These are phyloP conservation scores for Lasiodiplodia hormozganensis DNA, from an alignment of 2,329 filamentous ascomycete genomes.

Conservation along the genomic window DNA sequence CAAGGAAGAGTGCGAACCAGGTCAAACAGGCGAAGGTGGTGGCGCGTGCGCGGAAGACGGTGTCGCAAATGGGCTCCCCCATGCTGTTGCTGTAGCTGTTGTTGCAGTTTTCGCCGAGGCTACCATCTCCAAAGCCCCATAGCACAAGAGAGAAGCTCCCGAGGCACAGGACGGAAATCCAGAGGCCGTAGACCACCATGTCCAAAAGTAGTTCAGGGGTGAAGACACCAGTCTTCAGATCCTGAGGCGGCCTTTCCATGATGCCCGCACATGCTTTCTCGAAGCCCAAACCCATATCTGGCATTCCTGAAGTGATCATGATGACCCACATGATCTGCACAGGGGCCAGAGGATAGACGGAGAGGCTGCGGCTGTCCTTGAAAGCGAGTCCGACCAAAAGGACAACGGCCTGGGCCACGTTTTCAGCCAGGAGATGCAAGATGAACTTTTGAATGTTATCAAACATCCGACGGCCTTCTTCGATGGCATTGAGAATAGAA, in stretches of 20 bases:
- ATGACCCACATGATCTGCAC: constrained; percentile 94
- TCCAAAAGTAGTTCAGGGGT: constrained; percentile 76
- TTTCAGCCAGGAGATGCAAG: constrained; percentile 78
- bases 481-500: constrained; percentile 50
- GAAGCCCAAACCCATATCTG: constrained; percentile 85
- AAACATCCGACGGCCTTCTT: constrained; percentile 51
- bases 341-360: constrained; percentile 84
- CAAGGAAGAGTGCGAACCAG: constrained; percentile 53
- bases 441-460: constrained; percentile 65
- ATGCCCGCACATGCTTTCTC: constrained; percentile 75
- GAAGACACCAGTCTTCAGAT: constrained; percentile 72
- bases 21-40: constrained; percentile 55
- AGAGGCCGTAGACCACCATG: constrained; percentile 80
- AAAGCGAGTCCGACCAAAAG: constrained; percentile 83
- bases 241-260: constrained; percentile 80
- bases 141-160: constrained; percentile 69
- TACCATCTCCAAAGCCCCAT: constrained; percentile 66
- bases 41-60: constrained; percentile 62
- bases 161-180: constrained; percentile 76
- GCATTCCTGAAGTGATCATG: constrained; percentile 81
- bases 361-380: constrained; percentile 73
- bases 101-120: constrained; percentile 69
- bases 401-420: constrained; percentile 83
- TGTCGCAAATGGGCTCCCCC: constrained; percentile 55
- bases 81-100: constrained; percentile 54